Base-by-base conservation (phyloP, 805 yeast genomes). In the Torulaspora maleeae region DNA sequence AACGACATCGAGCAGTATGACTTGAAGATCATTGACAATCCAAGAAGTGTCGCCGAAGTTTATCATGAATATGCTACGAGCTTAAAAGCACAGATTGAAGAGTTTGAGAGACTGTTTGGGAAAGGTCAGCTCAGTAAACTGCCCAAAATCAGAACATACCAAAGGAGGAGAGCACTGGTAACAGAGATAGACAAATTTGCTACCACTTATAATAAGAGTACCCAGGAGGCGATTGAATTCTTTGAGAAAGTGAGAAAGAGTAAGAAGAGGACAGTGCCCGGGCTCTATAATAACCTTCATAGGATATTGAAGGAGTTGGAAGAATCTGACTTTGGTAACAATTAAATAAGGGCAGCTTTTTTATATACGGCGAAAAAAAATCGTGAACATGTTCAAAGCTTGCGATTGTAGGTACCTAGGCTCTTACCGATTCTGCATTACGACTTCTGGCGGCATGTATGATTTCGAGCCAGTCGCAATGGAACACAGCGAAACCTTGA, bases 141-240 rank as follows among this genome's bases (percentile, higher is more conserved):
- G 40, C 63, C 66, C 38, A 66, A 66, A 47, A 62, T 67, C 16
- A 59, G 71, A 47, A 67, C 68, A 35, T 66, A 61, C 47, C 71
- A 67, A 48, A 60, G 68, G 48, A 61, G 68, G 32, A 66, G 66
- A 37, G 69, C 70, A 4, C 49, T 67, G 15, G 68, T 66, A 4
- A 64, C 58, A 30, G 66, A 67, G 52, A 60, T 67, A 27, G 64
- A 66, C 38, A 59, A 67, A 41, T 65, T 63, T 44, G 60, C 63
- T 30, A 60, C 54, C 22, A 24, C 50, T 3, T 56, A 59, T 38
- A 59, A 58, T 9, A 53, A 59, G 22, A 47, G 63, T 0, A 44
- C 63, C 12, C 53, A 50, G 6, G 63, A 66, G 25, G 57, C 66
- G 17, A 60, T 66, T 36, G 51, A 51, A 3, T 56, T 59, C 43